Percentiles rank a stretch among this genome's conserved stretches.
Evolutionary conservation across 345 rosid species (phyloP).

Genomic region (Carallia brachiata): DNA sequence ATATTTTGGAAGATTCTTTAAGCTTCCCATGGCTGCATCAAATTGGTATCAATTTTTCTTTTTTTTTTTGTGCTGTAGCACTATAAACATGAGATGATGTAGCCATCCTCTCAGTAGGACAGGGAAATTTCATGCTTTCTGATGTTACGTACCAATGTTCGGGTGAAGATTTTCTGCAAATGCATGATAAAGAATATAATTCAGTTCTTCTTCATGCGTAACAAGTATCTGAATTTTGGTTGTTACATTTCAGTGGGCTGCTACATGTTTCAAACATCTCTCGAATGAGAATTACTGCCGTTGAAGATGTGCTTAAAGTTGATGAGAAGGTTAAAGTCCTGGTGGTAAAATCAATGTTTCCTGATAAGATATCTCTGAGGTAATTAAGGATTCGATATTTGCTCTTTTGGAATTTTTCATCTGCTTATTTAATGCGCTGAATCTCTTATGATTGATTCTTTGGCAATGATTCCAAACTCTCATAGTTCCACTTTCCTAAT

Average conservation of each 20-base stretch:
- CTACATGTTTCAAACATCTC: slow-evolving; percentile 85
- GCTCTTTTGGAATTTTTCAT: slow-evolving; percentile 6
- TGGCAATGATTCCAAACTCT: too few relatives aligned
- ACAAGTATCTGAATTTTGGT: slow-evolving; percentile 12
- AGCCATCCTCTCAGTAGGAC: background rate
- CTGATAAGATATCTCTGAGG: slow-evolving; percentile 88
- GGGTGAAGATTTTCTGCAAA: background rate
- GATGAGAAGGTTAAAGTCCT: slow-evolving; percentile 76
- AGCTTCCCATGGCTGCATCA: slow-evolving; percentile 7
- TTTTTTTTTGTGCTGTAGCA: background rate
- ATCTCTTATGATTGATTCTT: background rate
- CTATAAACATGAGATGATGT: background rate
- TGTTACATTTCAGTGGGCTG: slow-evolving; percentile 58
- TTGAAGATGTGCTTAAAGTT: slow-evolving; percentile 60
- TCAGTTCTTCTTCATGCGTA: background rate
- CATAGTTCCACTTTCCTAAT: too few relatives aligned
- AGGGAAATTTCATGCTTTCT: background rate
- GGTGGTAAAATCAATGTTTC: slow-evolving; percentile 67
- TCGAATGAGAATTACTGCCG: slow-evolving; percentile 46
- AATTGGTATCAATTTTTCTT: background rate
- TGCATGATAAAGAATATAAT: background rate
- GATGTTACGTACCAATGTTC: background rate
- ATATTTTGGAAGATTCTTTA: background rate
- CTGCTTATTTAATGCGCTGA: slow-evolving; percentile 1
- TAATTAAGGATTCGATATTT: slow-evolving; percentile 22